Conservation (phyloP, 2,329 filamentous ascomycete species). For the Elsinoe necatrix region DNA sequence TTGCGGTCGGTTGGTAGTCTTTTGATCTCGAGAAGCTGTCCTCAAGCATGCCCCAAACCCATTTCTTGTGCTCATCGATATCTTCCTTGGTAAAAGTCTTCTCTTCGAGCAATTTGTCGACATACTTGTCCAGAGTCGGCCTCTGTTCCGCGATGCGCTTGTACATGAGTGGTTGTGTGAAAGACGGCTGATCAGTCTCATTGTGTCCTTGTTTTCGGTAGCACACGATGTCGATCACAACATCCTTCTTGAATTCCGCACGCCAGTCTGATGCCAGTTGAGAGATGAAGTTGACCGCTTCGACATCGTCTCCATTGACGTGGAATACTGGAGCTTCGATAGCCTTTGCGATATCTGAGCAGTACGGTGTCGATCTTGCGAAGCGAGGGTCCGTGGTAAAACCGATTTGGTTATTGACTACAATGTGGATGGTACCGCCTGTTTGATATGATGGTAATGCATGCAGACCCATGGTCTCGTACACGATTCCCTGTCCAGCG, state of each 20-base stretch:
- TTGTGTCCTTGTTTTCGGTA: slow-evolving; percentile 99
- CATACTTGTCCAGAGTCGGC: slow-evolving; percentile 81
- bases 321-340: slow-evolving; percentile 98
- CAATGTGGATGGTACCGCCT: slow-evolving; percentile 90
- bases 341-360: slow-evolving; percentile 97
- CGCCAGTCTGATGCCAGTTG: slow-evolving; percentile 97
- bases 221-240: slow-evolving; percentile 96
- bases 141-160: slow-evolving; percentile 85
- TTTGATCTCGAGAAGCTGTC: slow-evolving; percentile 96
- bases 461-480: slow-evolving; percentile 97
- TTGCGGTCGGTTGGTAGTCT: slow-evolving; percentile 91
- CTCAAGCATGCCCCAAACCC: slow-evolving; percentile 98
- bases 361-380: slow-evolving; percentile 94
- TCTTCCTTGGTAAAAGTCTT: slow-evolving; percentile 96
- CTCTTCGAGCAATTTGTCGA: slow-evolving; percentile 81
- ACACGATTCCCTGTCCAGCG: slow-evolving; percentile 92
- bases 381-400: slow-evolving; percentile 98
- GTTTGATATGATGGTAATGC: slow-evolving; percentile 93
- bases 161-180: slow-evolving; percentile 99
- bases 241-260: slow-evolving; percentile 96
- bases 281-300: slow-evolving; percentile 97
- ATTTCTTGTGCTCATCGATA: slow-evolving; percentile 97
- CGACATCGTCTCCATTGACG: slow-evolving; percentile 96
- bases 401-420: slow-evolving; percentile 99
- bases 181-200: slow-evolving; percentile 97